phyloP scores from a whole-genome alignment of 139 green algal genomes.

The Auxenochlorella protothecoides region DNA sequence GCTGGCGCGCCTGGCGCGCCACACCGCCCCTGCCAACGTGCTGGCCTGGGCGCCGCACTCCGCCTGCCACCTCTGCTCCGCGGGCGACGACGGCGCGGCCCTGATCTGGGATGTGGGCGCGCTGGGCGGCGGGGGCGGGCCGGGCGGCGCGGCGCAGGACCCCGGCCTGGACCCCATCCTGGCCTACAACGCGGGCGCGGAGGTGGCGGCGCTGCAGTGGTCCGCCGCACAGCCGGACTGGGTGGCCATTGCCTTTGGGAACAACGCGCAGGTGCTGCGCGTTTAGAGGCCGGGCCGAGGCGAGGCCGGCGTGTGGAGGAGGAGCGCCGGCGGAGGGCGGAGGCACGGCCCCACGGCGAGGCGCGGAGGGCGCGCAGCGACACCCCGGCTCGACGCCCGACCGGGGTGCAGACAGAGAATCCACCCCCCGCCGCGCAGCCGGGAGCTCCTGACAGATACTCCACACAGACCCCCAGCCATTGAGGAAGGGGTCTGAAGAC shows the following conservation, averaged over 20 bases:
- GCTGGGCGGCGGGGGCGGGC: constrained; percentile 14
- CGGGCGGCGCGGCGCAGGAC: constrained; percentile 1
- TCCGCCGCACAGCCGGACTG: constrained; percentile 69
- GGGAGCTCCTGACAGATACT: too few relatives aligned
- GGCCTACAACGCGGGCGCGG: constrained; percentile 76
- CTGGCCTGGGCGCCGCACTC: constrained; percentile 91
- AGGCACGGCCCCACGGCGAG: background rate
- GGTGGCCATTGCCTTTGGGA: constrained; percentile 83
- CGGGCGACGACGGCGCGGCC: constrained; percentile 59
- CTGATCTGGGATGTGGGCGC: constrained; percentile 89
- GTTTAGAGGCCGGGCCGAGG: constrained; percentile 41
- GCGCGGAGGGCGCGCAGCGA: constrained; percentile 1
- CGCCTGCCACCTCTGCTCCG: constrained; percentile 85
- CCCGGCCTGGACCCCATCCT: constrained; percentile 82
- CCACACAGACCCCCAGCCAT: too few relatives aligned
- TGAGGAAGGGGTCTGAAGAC: too few relatives aligned
- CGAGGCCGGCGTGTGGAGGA: background rate
- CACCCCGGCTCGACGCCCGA: too few relatives aligned
- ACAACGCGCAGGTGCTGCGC: constrained; percentile 83
- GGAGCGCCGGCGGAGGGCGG: background rate
- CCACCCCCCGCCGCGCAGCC: too few relatives aligned
- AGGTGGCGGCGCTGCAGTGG: constrained; percentile 93
- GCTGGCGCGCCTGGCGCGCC: constrained; percentile 78
- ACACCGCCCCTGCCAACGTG: constrained; percentile 70
- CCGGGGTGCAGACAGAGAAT: too few relatives aligned